Evolutionary conservation across 176 grass and related monocot genomes (phyloP).

Genomic region (Dendrocalamus sinicus): DNA sequence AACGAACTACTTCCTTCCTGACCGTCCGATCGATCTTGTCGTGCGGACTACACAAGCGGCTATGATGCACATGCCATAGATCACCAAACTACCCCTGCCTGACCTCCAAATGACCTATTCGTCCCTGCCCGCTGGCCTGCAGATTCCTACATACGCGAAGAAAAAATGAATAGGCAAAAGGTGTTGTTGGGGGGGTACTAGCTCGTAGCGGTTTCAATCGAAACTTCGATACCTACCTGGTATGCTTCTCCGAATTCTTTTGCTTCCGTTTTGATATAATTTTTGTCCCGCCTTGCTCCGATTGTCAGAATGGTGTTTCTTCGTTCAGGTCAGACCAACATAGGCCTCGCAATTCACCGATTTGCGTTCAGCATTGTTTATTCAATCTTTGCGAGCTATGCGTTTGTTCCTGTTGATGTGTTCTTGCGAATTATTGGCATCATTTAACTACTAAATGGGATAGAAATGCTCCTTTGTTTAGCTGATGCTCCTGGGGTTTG

Average conservation of each 20-base stretch:
- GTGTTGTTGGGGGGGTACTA: no score
- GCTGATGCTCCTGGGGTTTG: background rate
- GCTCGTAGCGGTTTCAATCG: background rate
- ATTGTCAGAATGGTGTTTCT: background rate
- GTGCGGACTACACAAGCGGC: background rate
- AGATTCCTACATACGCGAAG: conserved; percentile 4
- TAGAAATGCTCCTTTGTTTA: background rate
- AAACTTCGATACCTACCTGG: background rate
- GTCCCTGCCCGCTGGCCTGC: conserved; percentile 19
- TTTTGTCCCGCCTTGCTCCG: background rate
- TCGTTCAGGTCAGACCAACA: background rate
- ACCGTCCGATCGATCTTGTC: conserved; percentile 31
- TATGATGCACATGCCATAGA: background rate
- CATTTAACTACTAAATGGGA: background rate
- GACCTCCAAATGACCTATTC: conserved; percentile 1
- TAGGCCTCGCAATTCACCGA: background rate
- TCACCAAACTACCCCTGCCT: conserved; percentile 32
- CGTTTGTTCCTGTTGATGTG: background rate
- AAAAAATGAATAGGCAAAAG: no score
- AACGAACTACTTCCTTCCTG: background rate
- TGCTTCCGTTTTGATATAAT: background rate
- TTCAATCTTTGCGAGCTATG: background rate
- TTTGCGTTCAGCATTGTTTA: background rate
- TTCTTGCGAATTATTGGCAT: background rate
- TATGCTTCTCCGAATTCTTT: background rate